These are phyloP conservation scores for Alternaria sp. DNA, from an alignment of 2,329 filamentous ascomycete species.

Conservation along the genomic window DNA sequence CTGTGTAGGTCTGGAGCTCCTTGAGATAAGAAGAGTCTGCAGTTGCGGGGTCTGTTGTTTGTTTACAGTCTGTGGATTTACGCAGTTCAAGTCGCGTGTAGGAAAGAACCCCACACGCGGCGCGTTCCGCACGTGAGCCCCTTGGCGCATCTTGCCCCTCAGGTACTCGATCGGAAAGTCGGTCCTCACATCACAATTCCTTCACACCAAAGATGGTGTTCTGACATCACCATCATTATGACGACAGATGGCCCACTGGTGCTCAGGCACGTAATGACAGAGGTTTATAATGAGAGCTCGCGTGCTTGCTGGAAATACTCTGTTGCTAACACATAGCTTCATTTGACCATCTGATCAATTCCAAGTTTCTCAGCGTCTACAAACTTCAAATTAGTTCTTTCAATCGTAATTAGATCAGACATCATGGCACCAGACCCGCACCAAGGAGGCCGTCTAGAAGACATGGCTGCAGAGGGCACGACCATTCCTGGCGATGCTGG, in stretches of 20 bases:
- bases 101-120: slow-evolving; percentile 1
- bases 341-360: not conserved
- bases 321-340: not conserved
- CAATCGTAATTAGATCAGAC: not conserved
- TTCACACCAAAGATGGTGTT: not conserved
- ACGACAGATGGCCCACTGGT: not conserved
- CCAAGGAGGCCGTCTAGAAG: slow-evolving; percentile 43
- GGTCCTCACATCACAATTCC: not conserved
- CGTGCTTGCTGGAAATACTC: not conserved
- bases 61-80: slow-evolving; percentile 1
- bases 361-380: not conserved
- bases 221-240: slow-evolving; percentile 18
- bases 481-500: slow-evolving; percentile 56
- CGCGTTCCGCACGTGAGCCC: slow-evolving; percentile 9
- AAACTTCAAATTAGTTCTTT: not conserved
- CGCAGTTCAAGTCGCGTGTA: not conserved
- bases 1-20: not conserved
- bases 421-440: slow-evolving; percentile 34
- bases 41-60: not conserved
- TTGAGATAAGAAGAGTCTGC: not conserved
- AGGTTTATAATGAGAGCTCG: slow-evolving; percentile 4
- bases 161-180: not conserved
- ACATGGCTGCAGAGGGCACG: slow-evolving; percentile 47
- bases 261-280: not conserved
- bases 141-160: slow-evolving; percentile 5